phyloP scores from a whole-genome alignment of 1,284 basidiomycete genomes.

The Leucoagaricus sp. region DNA sequence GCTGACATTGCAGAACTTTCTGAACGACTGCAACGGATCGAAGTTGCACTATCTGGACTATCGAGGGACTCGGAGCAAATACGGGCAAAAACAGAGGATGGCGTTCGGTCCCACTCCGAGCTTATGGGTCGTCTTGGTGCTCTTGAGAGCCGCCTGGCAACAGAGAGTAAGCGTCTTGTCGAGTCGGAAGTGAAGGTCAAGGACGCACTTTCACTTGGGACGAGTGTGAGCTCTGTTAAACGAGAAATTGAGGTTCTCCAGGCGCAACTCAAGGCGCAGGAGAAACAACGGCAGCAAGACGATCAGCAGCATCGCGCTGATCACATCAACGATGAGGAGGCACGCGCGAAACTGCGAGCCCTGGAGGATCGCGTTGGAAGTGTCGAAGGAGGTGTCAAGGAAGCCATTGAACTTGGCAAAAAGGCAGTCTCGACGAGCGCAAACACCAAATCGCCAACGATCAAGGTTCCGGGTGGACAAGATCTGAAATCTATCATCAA shows the following conservation, averaged over 20 bases:
- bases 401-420: slow-evolving; percentile 69
- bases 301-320: slow-evolving; percentile 6
- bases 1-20: slow-evolving; percentile 72
- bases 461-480: slow-evolving; percentile 76
- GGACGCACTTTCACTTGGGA: slow-evolving; percentile 36
- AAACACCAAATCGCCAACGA: slow-evolving; percentile 51
- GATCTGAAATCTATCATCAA: slow-evolving; percentile 74
- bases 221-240: slow-evolving; percentile 50
- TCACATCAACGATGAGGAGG: slow-evolving; percentile 44
- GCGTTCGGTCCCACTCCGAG: slow-evolving; percentile 49
- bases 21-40: slow-evolving; percentile 64
- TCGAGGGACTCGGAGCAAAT: slow-evolving; percentile 54
- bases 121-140: slow-evolving; percentile 50
- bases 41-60: slow-evolving; percentile 59
- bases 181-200: slow-evolving; percentile 57
- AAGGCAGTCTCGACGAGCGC: slow-evolving; percentile 27
- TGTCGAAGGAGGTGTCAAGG: slow-evolving; percentile 72
- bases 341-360: slow-evolving; percentile 50
- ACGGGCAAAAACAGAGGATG: slow-evolving; percentile 50
- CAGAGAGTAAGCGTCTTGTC: slow-evolving; percentile 50
- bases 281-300: slow-evolving; percentile 20
- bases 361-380: slow-evolving; percentile 64
- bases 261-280: slow-evolving; percentile 49
- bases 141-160: slow-evolving; percentile 59
- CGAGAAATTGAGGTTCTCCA: slow-evolving; percentile 57